These are phyloP conservation scores for Polytrichum formosum DNA, from an alignment of 225 moss, liverwort and hornwort genomes.

Conservation along the genomic window DNA sequence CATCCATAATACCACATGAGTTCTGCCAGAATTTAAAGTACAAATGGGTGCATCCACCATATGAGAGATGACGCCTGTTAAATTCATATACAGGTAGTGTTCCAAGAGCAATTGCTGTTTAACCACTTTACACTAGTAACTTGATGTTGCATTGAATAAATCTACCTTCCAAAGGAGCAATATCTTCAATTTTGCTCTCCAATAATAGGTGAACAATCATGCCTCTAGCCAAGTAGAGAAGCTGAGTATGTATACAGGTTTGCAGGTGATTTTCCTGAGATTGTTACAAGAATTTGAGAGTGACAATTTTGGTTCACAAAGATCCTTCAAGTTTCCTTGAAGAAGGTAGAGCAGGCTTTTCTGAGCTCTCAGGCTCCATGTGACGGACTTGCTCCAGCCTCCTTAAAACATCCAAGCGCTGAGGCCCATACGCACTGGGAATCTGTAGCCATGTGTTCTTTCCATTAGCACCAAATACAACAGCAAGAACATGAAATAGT, in stretches of 20 bases:
- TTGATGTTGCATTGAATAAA: slow-evolving; percentile 25
- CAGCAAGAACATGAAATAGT: background rate
- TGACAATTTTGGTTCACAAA: slow-evolving; percentile 24
- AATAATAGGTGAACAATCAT: slow-evolving; percentile 25
- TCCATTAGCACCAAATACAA: background rate
- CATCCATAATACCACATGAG: too few species aligned
- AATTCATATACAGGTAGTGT: slow-evolving; percentile 44
- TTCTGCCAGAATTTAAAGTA: too few species aligned
- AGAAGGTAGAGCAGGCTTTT: slow-evolving; percentile 26
- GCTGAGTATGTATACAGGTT: slow-evolving; percentile 29
- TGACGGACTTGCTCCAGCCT: slow-evolving; percentile 59
- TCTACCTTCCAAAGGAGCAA: slow-evolving; percentile 35
- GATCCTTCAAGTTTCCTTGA: slow-evolving; percentile 40
- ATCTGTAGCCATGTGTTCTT: slow-evolving; percentile 1
- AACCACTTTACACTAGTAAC: slow-evolving; percentile 47
- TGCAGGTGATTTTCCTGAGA: slow-evolving; percentile 13
- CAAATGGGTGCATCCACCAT: too few species aligned
- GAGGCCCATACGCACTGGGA: slow-evolving; percentile 54
- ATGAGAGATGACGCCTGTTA: background rate
- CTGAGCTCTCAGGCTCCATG: slow-evolving; percentile 58
- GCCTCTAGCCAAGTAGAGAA: slow-evolving; percentile 18
- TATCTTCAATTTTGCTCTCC: slow-evolving; percentile 11
- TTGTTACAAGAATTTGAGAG: slow-evolving; percentile 10
- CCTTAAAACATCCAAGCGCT: slow-evolving; percentile 57
- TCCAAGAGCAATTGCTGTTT: slow-evolving; percentile 33